These are phyloP conservation scores for Cystofilobasidium macerans DNA, from an alignment of 768 basidiomycete species.

Conservation along the genomic window DNA sequence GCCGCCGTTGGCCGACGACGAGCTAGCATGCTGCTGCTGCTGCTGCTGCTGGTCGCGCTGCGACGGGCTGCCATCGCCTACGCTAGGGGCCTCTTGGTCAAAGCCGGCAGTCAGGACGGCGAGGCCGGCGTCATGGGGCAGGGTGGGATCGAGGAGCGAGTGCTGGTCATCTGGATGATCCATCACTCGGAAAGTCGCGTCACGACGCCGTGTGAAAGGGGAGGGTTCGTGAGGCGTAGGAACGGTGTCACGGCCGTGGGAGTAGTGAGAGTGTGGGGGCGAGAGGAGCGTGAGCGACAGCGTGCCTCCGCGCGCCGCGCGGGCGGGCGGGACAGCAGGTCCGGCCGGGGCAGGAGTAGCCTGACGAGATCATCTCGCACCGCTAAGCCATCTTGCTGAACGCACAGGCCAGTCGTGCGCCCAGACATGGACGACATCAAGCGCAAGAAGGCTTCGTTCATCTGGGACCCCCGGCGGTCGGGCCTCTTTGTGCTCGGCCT, in stretches of 20 bases:
- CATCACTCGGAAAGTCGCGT: background rate
- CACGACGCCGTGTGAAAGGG: background rate
- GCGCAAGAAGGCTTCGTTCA: conserved; percentile 3
- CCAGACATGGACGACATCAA: conserved; percentile 17
- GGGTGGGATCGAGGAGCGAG: background rate
- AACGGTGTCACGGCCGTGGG: background rate
- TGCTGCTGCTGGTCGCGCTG: background rate
- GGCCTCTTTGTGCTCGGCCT: conserved; percentile 8
- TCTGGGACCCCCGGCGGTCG: conserved; percentile 21
- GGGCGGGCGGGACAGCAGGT: too few relatives aligned
- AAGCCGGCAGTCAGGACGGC: background rate
- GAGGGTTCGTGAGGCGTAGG: background rate
- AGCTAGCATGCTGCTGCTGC: background rate
- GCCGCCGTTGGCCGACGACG: too few relatives aligned
- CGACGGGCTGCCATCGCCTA: background rate
- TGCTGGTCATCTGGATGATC: background rate
- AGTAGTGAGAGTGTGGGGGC: background rate
- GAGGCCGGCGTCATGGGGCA: background rate
- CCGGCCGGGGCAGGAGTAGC: too few relatives aligned
- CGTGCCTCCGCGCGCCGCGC: too few relatives aligned
- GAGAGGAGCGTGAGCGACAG: background rate
- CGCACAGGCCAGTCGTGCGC: too few relatives aligned
- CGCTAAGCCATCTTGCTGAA: background rate
- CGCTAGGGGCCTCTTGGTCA: background rate
- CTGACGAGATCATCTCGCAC: background rate